These are phyloP conservation scores for Blastocrithidia nonstop DNA, from an alignment of 208 protist species.

Conservation along the genomic window DNA sequence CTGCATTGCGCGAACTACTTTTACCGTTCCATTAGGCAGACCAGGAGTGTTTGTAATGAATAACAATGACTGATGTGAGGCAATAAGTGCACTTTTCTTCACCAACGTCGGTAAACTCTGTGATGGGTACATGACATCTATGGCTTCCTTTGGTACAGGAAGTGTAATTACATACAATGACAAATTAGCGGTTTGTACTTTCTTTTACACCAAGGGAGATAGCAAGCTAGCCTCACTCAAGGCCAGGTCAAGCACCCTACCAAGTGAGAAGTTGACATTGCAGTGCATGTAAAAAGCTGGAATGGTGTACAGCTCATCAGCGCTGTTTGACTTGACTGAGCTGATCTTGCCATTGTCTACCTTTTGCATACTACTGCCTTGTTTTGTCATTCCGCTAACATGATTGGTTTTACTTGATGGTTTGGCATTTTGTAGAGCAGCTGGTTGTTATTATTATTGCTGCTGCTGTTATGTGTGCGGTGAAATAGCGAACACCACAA, in stretches of 20 bases:
- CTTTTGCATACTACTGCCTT: too few relatives aligned
- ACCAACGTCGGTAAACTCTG: slow-evolving; percentile 28
- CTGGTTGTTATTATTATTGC: neutral
- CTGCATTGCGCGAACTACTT: slow-evolving; percentile 11
- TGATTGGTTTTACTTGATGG: too few relatives aligned
- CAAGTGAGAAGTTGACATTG: slow-evolving; percentile 29
- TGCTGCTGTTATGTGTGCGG: neutral
- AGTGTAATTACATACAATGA: slow-evolving; percentile 23
- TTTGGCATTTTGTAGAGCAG: too few relatives aligned
- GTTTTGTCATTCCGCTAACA: too few relatives aligned
- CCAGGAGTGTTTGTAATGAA: slow-evolving; percentile 11
- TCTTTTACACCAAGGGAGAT: neutral
- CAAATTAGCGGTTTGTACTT: slow-evolving; percentile 25
- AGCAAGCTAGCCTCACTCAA: slow-evolving; percentile 29
- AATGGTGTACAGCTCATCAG: slow-evolving; percentile 13
- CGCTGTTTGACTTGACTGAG: neutral
- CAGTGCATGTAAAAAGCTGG: slow-evolving; percentile 60
- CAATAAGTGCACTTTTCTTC: slow-evolving; percentile 10
- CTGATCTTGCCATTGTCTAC: neutral
- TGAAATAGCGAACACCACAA: slow-evolving; percentile 28
- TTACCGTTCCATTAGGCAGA: slow-evolving; percentile 13
- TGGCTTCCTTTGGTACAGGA: slow-evolving; percentile 11
- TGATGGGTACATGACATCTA: slow-evolving; percentile 20
- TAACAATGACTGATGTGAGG: slow-evolving; percentile 6
- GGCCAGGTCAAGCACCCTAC: slow-evolving; percentile 40